phyloP scores from a whole-genome alignment of 768 basidiomycete genomes.

The Pleurotus sapidus region DNA sequence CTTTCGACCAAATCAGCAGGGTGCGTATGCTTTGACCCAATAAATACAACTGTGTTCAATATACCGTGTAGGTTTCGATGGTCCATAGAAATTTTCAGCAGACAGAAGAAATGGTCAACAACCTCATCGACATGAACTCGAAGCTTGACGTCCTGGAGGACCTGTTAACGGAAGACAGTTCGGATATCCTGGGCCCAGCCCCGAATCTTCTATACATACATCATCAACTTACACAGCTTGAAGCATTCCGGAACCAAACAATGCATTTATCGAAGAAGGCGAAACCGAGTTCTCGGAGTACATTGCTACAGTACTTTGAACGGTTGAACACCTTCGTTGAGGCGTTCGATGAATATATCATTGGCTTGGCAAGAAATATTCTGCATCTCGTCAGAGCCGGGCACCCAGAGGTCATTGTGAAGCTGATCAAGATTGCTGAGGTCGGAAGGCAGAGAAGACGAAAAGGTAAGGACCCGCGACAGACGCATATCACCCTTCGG shows the following conservation, averaged over 20 bases:
- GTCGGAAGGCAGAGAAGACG: slow-evolving; percentile 92
- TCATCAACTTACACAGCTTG: slow-evolving; percentile 88
- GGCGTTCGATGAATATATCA: slow-evolving; percentile 83
- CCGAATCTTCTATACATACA: slow-evolving; percentile 89
- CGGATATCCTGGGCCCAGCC: slow-evolving; percentile 82
- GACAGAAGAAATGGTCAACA: slow-evolving; percentile 94
- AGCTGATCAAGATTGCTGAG: slow-evolving; percentile 90
- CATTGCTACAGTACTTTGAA: slow-evolving; percentile 79
- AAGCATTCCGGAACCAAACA: slow-evolving; percentile 91
- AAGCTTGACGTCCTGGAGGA: slow-evolving; percentile 77
- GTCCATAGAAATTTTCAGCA: slow-evolving; percentile 94
- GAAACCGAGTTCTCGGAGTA: slow-evolving; percentile 60
- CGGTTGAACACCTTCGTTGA: slow-evolving; percentile 76
- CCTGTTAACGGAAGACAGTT: slow-evolving; percentile 72
- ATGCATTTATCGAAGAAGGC: slow-evolving; percentile 92
- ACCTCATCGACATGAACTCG: slow-evolving; percentile 88
- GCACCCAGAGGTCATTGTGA: slow-evolving; percentile 83
- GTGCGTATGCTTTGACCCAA: slow-evolving; percentile 42
- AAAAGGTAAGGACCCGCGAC: slow-evolving; percentile 60
- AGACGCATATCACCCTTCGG: too few species aligned
- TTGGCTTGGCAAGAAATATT: slow-evolving; percentile 74
- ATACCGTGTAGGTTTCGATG: slow-evolving; percentile 74
- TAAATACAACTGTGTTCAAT: not conserved
- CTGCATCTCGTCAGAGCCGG: slow-evolving; percentile 78
- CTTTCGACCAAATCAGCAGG: slow-evolving; percentile 94